These are phyloP conservation scores for Ehretia macrophylla DNA, from an alignment of 257 asterid genomes.

Conservation along the genomic window DNA sequence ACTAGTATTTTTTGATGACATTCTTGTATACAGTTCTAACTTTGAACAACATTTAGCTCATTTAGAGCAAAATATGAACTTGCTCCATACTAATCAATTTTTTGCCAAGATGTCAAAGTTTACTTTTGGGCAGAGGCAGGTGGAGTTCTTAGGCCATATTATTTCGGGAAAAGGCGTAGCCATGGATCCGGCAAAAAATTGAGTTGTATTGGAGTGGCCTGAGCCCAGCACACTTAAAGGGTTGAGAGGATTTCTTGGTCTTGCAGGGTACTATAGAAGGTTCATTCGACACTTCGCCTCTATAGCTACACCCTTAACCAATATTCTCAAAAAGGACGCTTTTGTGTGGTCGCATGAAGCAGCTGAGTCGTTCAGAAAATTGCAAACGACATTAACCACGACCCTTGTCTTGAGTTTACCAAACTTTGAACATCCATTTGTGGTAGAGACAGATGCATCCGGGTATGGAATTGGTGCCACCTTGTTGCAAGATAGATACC, in stretches of 20 bases:
- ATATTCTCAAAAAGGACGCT: not conserved
- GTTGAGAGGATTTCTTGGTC: not conserved
- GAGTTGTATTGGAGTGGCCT: not conserved
- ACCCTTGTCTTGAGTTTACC: conserved; percentile 1
- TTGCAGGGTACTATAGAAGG: not conserved
- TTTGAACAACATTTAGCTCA: no score
- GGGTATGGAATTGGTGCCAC: not conserved
- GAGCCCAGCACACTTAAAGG: not conserved
- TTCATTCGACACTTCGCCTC: not conserved
- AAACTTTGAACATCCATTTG: not conserved
- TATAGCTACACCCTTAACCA: not conserved
- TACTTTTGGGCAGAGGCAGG: no score
- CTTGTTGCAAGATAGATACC: not conserved
- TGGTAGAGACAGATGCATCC: conserved; percentile 10
- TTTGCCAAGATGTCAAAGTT: no score
- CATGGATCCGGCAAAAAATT: not conserved
- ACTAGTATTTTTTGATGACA: no score
- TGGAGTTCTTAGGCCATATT: no score
- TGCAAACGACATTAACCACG: not conserved
- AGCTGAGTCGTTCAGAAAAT: not conserved
- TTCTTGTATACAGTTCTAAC: no score
- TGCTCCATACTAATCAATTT: no score
- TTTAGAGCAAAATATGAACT: no score
- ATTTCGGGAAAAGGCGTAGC: no score
- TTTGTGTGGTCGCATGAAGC: not conserved